Evolutionary conservation across 192 early-diverging fungal genomes (phyloP), one percentile per base, ranked within the genome.

Genomic region (Backusella tarrabulga): DNA sequence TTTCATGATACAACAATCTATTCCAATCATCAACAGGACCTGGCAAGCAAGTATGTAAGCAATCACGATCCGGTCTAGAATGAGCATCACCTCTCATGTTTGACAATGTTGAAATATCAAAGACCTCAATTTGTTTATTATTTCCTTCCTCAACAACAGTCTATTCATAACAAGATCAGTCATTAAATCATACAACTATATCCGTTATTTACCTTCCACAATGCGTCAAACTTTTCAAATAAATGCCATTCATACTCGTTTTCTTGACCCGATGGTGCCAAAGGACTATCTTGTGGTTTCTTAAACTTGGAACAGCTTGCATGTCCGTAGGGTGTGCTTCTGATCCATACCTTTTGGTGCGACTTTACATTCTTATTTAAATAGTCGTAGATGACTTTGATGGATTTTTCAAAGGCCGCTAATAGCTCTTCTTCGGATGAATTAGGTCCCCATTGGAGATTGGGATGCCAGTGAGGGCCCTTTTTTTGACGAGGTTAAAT

Each of bases 21-120:
- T 80, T 83, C 82, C 82, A 83, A 29, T 75, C 72, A 67, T 83
- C 82, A 29, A 83, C 79, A 75, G 82, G 82, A 19, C 82, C 80
- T 8, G 80, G 80, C 9, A 82, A 50, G 68, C 80, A 82, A 21
- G 73, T 82, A 42, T 83, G 82, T 34, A 83, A 54, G 36, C 82
- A 83, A 63, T 83, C 82, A 7, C 42, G 54, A 42, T 83, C 76
- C 8, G 82, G 82, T 21, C 70, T 34, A 2, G 78, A 75, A 67
- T 83, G 82, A 29, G 76, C 73, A 54, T 83, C 82, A 34, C 67
- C 78, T 72, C 82, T 79, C 44, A 71, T 56, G 14, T 83, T 79
- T 23, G 82, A 67, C 42, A 80, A 4, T 7, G 34, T 35, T 15
- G 77, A 71, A 14, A 80, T 56, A 63, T 76, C 67, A 26, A 74